Percentiles rank a stretch among this genome's conserved stretches.
phyloP scores from a whole-genome alignment of 257 asterid genomes.

The Fraxinus quadrangulata region DNA sequence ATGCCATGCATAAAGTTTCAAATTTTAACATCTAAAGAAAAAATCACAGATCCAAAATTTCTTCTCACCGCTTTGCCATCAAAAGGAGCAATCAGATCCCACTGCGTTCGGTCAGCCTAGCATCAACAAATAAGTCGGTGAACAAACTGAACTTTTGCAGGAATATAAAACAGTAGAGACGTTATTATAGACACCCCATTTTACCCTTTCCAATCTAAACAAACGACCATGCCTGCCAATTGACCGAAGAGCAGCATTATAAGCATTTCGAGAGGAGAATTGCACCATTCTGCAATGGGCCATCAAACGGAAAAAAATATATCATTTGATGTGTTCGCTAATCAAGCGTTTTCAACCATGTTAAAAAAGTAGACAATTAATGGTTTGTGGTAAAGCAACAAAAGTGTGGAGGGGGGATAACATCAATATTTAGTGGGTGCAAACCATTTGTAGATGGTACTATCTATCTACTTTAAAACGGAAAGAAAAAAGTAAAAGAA shows the following conservation, averaged over 20 bases:
- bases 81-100: conserved; percentile 53
- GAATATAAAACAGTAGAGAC: not conserved
- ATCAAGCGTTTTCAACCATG: not conserved
- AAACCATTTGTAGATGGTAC: not conserved
- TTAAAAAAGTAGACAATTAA: not conserved
- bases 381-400: not conserved
- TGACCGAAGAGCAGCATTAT: conserved; percentile 47
- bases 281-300: conserved; percentile 57
- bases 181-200: not conserved
- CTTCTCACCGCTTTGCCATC: conserved; percentile 86
- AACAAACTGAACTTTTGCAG: conserved; percentile 5
- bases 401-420: no score
- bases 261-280: conserved; percentile 53
- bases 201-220: conserved; percentile 58
- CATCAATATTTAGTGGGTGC: not conserved
- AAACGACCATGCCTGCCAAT: conserved; percentile 56
- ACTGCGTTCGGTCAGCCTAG: conserved; percentile 57
- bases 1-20: conserved; percentile 12
- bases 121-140: conserved; percentile 27
- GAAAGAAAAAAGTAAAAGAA: not conserved
- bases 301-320: not conserved
- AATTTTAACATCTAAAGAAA: conserved; percentile 1
- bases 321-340: not conserved
- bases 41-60: conserved; percentile 14
- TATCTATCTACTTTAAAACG: not conserved